Evolutionary conservation across 2,329 filamentous ascomycete species (phyloP).

Genomic region (Ascochyta pisi): DNA sequence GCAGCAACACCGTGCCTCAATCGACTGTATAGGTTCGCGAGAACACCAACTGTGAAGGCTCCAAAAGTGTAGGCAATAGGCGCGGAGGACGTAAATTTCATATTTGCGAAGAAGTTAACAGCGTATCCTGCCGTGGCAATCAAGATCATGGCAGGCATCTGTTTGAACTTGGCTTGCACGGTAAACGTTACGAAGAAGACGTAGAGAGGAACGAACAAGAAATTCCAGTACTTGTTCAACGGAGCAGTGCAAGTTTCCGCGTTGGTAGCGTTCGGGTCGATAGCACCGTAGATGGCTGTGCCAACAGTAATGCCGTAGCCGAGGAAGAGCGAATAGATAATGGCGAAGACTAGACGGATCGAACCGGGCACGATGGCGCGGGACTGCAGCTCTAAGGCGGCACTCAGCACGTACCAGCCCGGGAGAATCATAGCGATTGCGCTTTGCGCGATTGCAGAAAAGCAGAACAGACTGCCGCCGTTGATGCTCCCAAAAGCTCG

Average conservation of each 20-base stretch:
- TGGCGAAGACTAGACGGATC: slow-evolving; percentile 58
- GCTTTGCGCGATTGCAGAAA: slow-evolving; percentile 57
- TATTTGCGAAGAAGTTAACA: slow-evolving; percentile 76
- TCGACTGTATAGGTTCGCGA: slow-evolving; percentile 80
- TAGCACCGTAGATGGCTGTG: slow-evolving; percentile 55
- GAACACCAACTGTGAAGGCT: slow-evolving; percentile 75
- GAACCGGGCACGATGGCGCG: slow-evolving; percentile 56
- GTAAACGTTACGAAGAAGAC: slow-evolving; percentile 73
- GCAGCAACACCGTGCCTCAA: slow-evolving; percentile 60
- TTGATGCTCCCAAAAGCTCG: slow-evolving; percentile 56
- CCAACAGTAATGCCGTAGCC: slow-evolving; percentile 59
- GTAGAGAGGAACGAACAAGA: slow-evolving; percentile 78
- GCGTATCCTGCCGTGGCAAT: slow-evolving; percentile 76
- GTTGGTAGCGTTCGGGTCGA: slow-evolving; percentile 54
- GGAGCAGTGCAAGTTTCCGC: slow-evolving; percentile 52
- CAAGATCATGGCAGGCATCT: slow-evolving; percentile 75
- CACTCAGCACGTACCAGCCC: slow-evolving; percentile 57
- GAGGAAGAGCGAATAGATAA: slow-evolving; percentile 60
- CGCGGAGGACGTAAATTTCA: slow-evolving; percentile 70
- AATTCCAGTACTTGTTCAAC: slow-evolving; percentile 62
- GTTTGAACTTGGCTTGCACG: slow-evolving; percentile 80
- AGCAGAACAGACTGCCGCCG: slow-evolving; percentile 54
- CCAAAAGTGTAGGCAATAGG: slow-evolving; percentile 80
- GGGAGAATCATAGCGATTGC: slow-evolving; percentile 59
- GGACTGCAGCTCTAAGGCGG: slow-evolving; percentile 56